Conservation (phyloP, 371 early-diverging fungal genomes). For the Homolaphlyctis polyrhiza region DNA sequence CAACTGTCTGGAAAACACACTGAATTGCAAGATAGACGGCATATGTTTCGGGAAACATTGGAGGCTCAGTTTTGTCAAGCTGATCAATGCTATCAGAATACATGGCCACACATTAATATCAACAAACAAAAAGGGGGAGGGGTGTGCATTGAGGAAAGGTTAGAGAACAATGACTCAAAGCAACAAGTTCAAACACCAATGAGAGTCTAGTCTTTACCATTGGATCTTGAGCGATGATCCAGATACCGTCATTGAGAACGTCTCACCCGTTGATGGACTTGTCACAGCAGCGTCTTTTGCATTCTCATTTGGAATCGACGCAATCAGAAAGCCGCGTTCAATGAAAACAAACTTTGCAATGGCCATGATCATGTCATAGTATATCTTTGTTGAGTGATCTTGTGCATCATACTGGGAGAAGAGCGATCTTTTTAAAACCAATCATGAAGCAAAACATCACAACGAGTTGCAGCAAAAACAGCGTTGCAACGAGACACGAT, state of each 20-base stretch:
- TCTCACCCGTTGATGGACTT: conserved; percentile 4
- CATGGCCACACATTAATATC: not conserved
- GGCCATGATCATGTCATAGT: conserved; percentile 65
- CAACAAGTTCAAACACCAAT: no score
- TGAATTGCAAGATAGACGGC: conserved; percentile 70
- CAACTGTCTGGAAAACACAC: conserved; percentile 63
- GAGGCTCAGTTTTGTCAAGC: conserved; percentile 89
- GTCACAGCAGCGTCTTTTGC: conserved; percentile 8
- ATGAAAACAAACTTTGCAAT: not conserved
- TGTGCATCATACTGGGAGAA: conserved; percentile 72
- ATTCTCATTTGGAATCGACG: not conserved
- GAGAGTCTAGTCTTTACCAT: conserved; percentile 58
- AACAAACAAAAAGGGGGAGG: no score
- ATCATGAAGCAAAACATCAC: not conserved
- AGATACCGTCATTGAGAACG: conserved; percentile 33
- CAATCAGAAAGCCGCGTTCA: not conserved
- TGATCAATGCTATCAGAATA: conserved; percentile 59
- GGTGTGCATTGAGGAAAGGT: no score
- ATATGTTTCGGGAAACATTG: conserved; percentile 81
- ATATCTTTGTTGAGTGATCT: conserved; percentile 65
- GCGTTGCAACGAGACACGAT: not conserved
- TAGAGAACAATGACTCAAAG: no score
- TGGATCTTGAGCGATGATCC: conserved; percentile 65
- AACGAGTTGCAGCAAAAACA: not conserved
- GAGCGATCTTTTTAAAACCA: conserved; percentile 44